phyloP scores from a whole-genome alignment of 2,329 filamentous ascomycete genomes.

The Phialophora macrospora region DNA sequence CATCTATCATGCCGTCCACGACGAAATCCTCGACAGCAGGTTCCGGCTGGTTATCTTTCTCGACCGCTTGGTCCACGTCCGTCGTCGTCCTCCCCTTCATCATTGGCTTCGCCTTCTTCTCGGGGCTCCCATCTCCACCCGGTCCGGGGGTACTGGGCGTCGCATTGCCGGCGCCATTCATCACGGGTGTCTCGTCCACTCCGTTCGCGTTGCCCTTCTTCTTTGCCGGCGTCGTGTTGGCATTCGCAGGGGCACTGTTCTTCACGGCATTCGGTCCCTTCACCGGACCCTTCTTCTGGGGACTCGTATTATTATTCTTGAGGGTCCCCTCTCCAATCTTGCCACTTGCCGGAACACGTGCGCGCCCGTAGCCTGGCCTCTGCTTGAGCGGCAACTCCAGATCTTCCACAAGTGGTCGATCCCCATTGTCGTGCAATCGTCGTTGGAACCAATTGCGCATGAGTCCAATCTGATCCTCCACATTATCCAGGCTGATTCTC shows the following conservation, averaged over 20 bases:
- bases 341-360: constrained; percentile 53
- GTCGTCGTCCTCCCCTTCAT: constrained; percentile 47
- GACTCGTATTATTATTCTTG: constrained; percentile 45
- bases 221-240: constrained; percentile 27
- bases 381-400: constrained; percentile 94
- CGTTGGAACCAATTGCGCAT: constrained; percentile 89
- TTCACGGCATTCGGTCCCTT: constrained; percentile 24
- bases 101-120: constrained; percentile 30
- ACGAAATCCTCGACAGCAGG: constrained; percentile 35
- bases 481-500: constrained; percentile 76
- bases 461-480: constrained; percentile 81
- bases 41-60: not conserved
- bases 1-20: constrained; percentile 30
- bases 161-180: constrained; percentile 30
- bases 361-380: constrained; percentile 56
- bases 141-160: constrained; percentile 30
- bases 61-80: constrained; percentile 26
- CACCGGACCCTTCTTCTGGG: constrained; percentile 48
- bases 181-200: constrained; percentile 27
- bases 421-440: constrained; percentile 82
- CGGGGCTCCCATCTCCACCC: constrained; percentile 34
- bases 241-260: constrained; percentile 11
- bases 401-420: constrained; percentile 86
- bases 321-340: constrained; percentile 49
- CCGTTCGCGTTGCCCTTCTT: constrained; percentile 36